Conservation (phyloP, 345 rosid genomes). For the Brassica carinata region DNA sequence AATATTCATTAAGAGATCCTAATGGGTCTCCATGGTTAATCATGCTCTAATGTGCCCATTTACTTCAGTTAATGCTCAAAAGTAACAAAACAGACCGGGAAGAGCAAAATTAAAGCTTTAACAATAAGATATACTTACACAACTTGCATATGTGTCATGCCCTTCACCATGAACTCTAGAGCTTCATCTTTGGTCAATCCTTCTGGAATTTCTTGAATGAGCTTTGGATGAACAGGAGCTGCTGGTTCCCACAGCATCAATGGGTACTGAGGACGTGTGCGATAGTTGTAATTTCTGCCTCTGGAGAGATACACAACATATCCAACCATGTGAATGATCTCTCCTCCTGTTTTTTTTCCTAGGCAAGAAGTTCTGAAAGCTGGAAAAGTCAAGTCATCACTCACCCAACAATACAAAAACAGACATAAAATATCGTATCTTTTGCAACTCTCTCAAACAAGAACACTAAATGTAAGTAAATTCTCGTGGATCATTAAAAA, state of each 20-base stretch:
- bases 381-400: not conserved
- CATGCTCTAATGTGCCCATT: no score
- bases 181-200: slow-evolving; percentile 83
- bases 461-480: not conserved
- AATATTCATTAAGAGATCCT: no score
- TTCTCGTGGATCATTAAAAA: no score
- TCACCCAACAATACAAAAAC: not conserved
- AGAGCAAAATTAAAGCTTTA: not conserved
- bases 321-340: slow-evolving; percentile 73
- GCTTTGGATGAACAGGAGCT: slow-evolving; percentile 93
- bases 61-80: no score
- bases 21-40: no score
- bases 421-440: slow-evolving; percentile 2
- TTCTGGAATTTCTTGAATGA: slow-evolving; percentile 86
- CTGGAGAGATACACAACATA: slow-evolving; percentile 82
- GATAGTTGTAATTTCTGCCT: slow-evolving; percentile 82
- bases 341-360: slow-evolving; percentile 86
- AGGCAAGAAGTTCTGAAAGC: not conserved
- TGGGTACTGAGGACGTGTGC: slow-evolving; percentile 77
- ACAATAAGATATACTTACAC: slow-evolving; percentile 45
- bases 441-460: slow-evolving; percentile 4
- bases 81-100: not conserved
- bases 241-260: slow-evolving; percentile 98
- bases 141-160: slow-evolving; percentile 62
- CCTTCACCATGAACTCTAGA: slow-evolving; percentile 59